Base-by-base conservation (phyloP, 2,329 filamentous ascomycete genomes). In the Diaporthe citri region DNA sequence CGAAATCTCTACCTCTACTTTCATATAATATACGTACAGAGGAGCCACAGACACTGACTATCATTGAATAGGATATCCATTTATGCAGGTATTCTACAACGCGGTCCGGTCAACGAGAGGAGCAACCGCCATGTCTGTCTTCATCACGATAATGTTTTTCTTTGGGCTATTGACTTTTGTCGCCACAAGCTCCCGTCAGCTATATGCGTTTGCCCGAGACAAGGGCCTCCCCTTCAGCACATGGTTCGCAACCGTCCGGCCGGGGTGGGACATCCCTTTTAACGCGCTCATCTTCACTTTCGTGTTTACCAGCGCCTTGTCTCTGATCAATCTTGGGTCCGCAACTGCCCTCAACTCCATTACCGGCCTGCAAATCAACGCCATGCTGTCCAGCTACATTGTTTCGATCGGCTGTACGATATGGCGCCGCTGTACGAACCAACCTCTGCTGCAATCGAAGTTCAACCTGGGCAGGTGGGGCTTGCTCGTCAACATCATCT, bases 161-260 rank as follows among this genome's bases (percentile, higher is more conserved):
- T 79, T 79, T 25, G 78, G 79, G n/a, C 79, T 78, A 36, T 74
- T 82, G 34, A 81, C 79, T 52, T 78, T 78, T n/a, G 77, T 81
- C 1, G 81, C 81, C 20, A 80, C 80, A 5, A 79, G 80, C 1
- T 82, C 81, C 2, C 79, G 81, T 1, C 80, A 82, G 76, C 77
- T 81, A 0, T 82, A 78, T 76, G 81, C 81, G 15, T 82, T 82
- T 77, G 79, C 81, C 4, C 79, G 84, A 20, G 84, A 85, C 76
- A 80, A 82, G 25, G 84, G 82, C 13, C 73, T 84, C 59, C 83
- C 82, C 0, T 83, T 81, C 75, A 80, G 80, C 36, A 69, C 71
- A 4, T 81, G 80, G 80, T 79, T 82, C 52, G 60, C 79, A 7
- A 75, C 62, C 12, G 79, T 83, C 12, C 56, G 52, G 13, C 69